phyloP scores from a whole-genome alignment of 495 filamentous ascomycete species.

The Parachaetomium inaequale region DNA sequence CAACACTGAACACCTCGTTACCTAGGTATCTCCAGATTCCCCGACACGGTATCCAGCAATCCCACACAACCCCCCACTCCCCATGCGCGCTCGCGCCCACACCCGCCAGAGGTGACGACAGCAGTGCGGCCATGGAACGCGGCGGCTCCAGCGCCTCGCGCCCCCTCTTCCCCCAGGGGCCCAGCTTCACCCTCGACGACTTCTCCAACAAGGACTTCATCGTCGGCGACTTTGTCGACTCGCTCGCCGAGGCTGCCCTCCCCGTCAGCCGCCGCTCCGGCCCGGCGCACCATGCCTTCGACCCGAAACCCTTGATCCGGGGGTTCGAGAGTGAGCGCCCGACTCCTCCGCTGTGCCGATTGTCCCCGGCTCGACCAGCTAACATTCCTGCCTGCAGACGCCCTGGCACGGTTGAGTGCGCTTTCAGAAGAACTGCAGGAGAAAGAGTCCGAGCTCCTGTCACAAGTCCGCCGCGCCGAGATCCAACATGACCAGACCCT shows the following conservation, averaged over 20 bases:
- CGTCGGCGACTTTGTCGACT: conserved; percentile 94
- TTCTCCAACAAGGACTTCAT: conserved; percentile 94
- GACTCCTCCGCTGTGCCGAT: not conserved
- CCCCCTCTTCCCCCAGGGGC: conserved; percentile 71
- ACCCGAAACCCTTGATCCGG: conserved; percentile 94
- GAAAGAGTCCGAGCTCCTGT: conserved; percentile 83
- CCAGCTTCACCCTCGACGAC: conserved; percentile 78
- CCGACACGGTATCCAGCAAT: not conserved
- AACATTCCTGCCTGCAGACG: conserved; percentile 35
- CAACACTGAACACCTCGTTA: not conserved
- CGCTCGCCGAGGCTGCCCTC: conserved; percentile 79
- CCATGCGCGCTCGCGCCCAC: too few species aligned
- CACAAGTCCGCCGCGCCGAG: conserved; percentile 86
- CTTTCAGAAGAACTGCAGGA: conserved; percentile 83
- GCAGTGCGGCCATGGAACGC: conserved; percentile 42
- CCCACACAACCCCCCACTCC: not conserved
- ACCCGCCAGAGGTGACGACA: conserved; percentile 19
- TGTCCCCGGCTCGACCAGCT: not conserved
- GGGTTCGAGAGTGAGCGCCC: conserved; percentile 73
- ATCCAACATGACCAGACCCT: conserved; percentile 86
- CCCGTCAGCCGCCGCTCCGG: conserved; percentile 71
- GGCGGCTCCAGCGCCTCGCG: conserved; percentile 47
- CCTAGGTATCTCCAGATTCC: not conserved
- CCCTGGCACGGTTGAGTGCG: conserved; percentile 69
- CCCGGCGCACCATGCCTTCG: conserved; percentile 70